Conservation (phyloP, 495 filamentous ascomycete species). For the Aspergillus funiculosus region DNA sequence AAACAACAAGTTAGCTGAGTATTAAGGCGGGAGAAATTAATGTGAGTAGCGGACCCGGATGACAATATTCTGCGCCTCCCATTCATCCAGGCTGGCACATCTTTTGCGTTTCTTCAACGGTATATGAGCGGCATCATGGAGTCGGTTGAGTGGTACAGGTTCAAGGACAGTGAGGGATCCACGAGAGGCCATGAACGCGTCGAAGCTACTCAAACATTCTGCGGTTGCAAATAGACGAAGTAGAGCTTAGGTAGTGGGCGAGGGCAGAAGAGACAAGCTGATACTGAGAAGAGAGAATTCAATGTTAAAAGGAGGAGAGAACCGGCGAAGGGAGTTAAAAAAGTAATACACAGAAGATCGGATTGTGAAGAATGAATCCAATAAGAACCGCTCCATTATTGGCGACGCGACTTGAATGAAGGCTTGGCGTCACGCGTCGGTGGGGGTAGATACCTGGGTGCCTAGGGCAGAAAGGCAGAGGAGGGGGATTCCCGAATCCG, state of each 20-base stretch:
- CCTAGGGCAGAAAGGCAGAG: background rate
- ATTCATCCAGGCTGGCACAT: slow-evolving; percentile 18
- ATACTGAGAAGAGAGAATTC: background rate
- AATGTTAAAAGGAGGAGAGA: background rate
- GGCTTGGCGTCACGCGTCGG: slow-evolving; percentile 35
- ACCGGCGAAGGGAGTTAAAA: background rate
- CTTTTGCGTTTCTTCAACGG: slow-evolving; percentile 35
- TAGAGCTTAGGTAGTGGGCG: no score
- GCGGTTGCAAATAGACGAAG: no score
- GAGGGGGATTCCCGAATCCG: background rate
- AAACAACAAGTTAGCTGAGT: no score
- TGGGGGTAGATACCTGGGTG: slow-evolving; percentile 10
- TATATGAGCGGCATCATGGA: slow-evolving; percentile 23
- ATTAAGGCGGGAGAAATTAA: background rate
- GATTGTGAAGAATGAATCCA: background rate
- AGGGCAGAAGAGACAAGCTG: background rate
- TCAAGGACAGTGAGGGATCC: slow-evolving; percentile 29
- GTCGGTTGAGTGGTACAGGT: slow-evolving; percentile 33
- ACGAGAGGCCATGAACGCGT: slow-evolving; percentile 36
- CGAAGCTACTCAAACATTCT: slow-evolving; percentile 16
- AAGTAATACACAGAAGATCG: background rate
- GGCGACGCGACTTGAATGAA: slow-evolving; percentile 10
- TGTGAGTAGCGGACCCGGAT: slow-evolving; percentile 29
- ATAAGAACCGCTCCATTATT: slow-evolving; percentile 1
- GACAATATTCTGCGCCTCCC: slow-evolving; percentile 26